Evolutionary conservation across 495 filamentous ascomycete species (phyloP).

Genomic region (Neurospora pannonica): DNA sequence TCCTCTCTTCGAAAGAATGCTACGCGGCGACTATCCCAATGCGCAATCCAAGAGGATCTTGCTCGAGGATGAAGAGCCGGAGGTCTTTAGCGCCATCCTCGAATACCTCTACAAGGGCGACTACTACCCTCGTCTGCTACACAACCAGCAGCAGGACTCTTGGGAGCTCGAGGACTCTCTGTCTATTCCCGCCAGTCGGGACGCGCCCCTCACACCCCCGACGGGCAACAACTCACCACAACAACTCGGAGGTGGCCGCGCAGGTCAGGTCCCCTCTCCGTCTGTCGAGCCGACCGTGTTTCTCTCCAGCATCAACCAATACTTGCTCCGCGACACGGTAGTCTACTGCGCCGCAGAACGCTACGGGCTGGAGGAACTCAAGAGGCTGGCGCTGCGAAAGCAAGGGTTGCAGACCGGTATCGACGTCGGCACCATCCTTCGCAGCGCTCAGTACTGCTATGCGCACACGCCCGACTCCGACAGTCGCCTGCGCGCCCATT

Average conservation of each 20-base stretch:
- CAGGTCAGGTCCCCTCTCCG: constrained; percentile 24
- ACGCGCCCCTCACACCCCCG: constrained; percentile 24
- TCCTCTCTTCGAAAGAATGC: constrained; percentile 63
- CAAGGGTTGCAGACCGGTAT: constrained; percentile 83
- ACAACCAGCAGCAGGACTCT: constrained; percentile 55
- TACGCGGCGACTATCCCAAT: constrained; percentile 53
- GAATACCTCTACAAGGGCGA: constrained; percentile 94
- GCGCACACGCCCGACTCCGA: constrained; percentile 88
- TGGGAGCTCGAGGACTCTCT: constrained; percentile 65
- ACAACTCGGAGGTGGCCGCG: constrained; percentile 42
- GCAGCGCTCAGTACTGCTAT: constrained; percentile 86
- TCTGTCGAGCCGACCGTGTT: constrained; percentile 67
- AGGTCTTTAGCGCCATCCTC: constrained; percentile 82
- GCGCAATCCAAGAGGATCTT: constrained; percentile 57
- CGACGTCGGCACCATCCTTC: constrained; percentile 76
- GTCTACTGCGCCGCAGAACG: constrained; percentile 86
- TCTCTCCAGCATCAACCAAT: constrained; percentile 51
- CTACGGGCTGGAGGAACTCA: constrained; percentile 78
- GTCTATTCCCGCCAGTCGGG: constrained; percentile 11
- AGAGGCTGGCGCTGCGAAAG: constrained; percentile 81
- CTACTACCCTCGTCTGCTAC: constrained; percentile 71
- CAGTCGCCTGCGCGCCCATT: constrained; percentile 82
- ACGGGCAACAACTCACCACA: constrained; percentile 26
- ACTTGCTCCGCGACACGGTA: constrained; percentile 78
- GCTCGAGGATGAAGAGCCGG: constrained; percentile 77